A percentile compares a stretch with the other conserved stretches of the same genome.
Evolutionary conservation across 352 stramenopile species (phyloP).

Genomic region (Phytophthora quininea): DNA sequence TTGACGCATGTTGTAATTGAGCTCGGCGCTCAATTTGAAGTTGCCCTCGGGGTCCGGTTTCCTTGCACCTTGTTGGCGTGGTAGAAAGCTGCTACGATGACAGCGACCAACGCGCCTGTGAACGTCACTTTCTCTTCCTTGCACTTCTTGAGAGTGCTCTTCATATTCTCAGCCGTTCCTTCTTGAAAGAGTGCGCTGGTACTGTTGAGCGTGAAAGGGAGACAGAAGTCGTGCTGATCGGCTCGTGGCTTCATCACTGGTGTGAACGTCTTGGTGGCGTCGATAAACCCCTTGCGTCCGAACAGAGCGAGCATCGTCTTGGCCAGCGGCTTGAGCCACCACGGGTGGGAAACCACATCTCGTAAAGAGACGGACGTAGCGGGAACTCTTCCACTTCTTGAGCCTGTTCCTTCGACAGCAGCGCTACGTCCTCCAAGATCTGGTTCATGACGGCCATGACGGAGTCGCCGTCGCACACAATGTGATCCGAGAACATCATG

Average conservation of each 20-base stretch:
- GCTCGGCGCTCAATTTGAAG: conserved; percentile 35
- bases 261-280: conserved; percentile 57
- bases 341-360: conserved; percentile 44
- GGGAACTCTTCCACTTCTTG: conserved; percentile 37
- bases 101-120: conserved; percentile 48
- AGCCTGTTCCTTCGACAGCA: conserved; percentile 36
- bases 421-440: conserved; percentile 41
- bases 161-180: conserved; percentile 48
- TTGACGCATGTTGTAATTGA: conserved; percentile 38
- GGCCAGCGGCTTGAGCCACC: conserved; percentile 44
- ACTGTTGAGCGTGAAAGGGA: conserved; percentile 43
- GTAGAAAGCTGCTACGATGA: conserved; percentile 39
- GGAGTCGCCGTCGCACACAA: conserved; percentile 56
- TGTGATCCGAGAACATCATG: conserved; percentile 64
- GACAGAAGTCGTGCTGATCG: conserved; percentile 56
- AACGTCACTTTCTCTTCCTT: conserved; percentile 49
- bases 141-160: conserved; percentile 43
- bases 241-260: conserved; percentile 38
- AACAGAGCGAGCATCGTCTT: conserved; percentile 37
- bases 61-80: conserved; percentile 14
- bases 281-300: conserved; percentile 33
- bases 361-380: conserved; percentile 50
- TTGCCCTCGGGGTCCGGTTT: conserved; percentile 1
- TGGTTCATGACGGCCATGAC: conserved; percentile 56
- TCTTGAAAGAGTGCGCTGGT: conserved; percentile 42